phyloP scores from a whole-genome alignment of 495 filamentous ascomycete genomes.

The Aspergillus mulundensis region DNA sequence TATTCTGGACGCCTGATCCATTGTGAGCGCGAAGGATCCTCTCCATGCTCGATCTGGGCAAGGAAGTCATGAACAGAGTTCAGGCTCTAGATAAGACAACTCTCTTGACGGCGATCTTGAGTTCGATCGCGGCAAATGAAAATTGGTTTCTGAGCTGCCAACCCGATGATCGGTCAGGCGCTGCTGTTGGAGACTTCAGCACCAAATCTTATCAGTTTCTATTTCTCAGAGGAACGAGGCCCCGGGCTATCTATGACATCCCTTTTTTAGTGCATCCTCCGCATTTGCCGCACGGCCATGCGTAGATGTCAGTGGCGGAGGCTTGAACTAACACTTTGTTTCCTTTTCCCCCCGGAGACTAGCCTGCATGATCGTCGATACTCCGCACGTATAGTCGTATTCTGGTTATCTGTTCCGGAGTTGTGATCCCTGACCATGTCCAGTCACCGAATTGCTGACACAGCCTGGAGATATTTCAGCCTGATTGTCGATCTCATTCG shows the following conservation, averaged over 20 bases:
- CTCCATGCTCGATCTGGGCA: not conserved
- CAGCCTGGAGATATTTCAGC: not conserved
- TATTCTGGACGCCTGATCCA: not conserved
- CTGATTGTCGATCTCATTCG: conserved; percentile 10
- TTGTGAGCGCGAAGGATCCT: not conserved
- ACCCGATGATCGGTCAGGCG: not conserved
- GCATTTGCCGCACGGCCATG: conserved; percentile 12
- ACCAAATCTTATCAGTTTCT: conserved; percentile 4
- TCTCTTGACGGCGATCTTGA: not conserved
- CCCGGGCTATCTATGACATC: not conserved
- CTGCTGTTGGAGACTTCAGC: not conserved
- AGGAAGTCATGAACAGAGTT: not conserved
- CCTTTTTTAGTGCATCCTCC: conserved; percentile 6
- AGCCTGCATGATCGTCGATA: not conserved
- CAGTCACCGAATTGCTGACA: not conserved
- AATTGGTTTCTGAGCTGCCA: conserved; percentile 6
- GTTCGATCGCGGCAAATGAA: not conserved
- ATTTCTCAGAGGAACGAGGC: conserved; percentile 1
- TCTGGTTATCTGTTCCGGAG: not conserved
- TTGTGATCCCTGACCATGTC: not conserved
- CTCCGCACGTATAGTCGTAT: not conserved
- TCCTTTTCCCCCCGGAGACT: not conserved
- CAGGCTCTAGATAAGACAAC: not conserved
- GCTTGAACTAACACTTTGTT: not conserved
- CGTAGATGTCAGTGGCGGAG: not conserved